phyloP scores from a whole-genome alignment of 73 alveolate genomes.

The Paramecium primaurelia region DNA sequence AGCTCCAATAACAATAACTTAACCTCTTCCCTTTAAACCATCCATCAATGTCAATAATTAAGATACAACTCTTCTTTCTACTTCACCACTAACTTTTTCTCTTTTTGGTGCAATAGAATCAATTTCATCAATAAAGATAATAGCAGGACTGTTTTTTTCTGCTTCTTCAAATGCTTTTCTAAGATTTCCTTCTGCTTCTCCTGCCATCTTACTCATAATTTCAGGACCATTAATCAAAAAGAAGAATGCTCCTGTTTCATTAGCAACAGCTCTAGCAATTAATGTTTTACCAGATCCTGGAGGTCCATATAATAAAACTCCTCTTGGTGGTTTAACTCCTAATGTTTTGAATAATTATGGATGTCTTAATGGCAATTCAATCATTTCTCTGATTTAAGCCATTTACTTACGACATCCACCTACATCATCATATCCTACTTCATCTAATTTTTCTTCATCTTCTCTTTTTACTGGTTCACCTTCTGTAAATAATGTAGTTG shows the following conservation, averaged over 20 bases:
- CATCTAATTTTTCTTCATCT: slow-evolving; percentile 94
- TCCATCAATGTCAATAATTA: slow-evolving; percentile 97
- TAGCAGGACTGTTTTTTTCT: slow-evolving; percentile 98
- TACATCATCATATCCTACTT: slow-evolving; percentile 98
- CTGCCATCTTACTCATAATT: slow-evolving; percentile 95
- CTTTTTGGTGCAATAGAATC: slow-evolving; percentile 99
- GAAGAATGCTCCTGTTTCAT: slow-evolving; percentile 98
- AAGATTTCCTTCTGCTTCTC: slow-evolving; percentile 91
- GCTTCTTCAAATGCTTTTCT: slow-evolving; percentile 97
- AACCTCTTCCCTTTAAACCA: slow-evolving; percentile 93
- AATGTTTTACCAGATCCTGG: slow-evolving; percentile 99
- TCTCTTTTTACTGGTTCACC: slow-evolving; percentile 96
- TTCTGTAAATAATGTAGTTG: slow-evolving; percentile 95
- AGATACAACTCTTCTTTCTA: slow-evolving; percentile 95
- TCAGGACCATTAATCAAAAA: slow-evolving; percentile 98
- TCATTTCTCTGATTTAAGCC: slow-evolving; percentile 90
- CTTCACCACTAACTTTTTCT: slow-evolving; percentile 95
- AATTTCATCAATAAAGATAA: slow-evolving; percentile 98
- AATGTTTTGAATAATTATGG: slow-evolving; percentile 99
- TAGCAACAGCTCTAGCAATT: slow-evolving; percentile 99
- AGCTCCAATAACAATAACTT: slow-evolving; percentile 94
- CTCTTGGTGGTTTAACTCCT: slow-evolving; percentile 99
- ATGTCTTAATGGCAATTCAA: slow-evolving; percentile 98
- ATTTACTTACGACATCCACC: slow-evolving; percentile 98
- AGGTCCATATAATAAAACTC: slow-evolving; percentile 95